Evolutionary conservation across 371 early-diverging fungal genomes (phyloP), one percentile per base, ranked within the genome.

Genomic region (Syncephalastrum contaminatum): DNA sequence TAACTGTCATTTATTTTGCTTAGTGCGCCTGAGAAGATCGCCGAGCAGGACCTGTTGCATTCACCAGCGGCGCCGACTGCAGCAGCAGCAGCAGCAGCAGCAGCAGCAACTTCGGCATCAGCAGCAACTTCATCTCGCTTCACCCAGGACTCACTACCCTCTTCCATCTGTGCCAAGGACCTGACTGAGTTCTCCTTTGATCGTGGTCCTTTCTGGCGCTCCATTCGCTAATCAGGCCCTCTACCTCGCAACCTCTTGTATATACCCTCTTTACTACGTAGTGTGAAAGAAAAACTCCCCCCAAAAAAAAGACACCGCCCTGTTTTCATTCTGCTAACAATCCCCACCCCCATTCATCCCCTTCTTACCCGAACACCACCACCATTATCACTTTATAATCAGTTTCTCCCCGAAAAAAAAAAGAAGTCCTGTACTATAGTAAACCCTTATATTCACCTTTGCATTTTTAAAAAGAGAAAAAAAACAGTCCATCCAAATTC

Each of bases 151-250:
- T 42, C 49, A 18, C 59, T 64, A 16, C 73, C 73, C 19, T 73
- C 73, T 14, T 50, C 56, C 49, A 62, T 73, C 22, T 73, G 73
- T 50, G 51, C 69, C 24, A 69, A 73, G 52, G 61, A 67, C 21
- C 58, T 73, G 10, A 52, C 64, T 3, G 60, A 69, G 53, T 69
- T 64, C 44, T 64, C 70, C 6, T 72, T 72, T 58, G 69, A 72
- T 39, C 51, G 58, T 13, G 64, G 68, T n/a, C 69, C 69, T 15
- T 67, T 72, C 51, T 72, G 67, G 67, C 54, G 49, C 27, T 59
- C 64, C 14, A 54, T 59, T n/a, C 61, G 47, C 48, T 70, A 59
- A 70, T 15, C 40, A 40, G 51, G 44, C 20, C 44, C 18, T 5
- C 7, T 2, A 44, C 20, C n/a, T 4, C 15, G 47, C 25, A 20